Evolutionary conservation across 495 filamentous ascomycete genomes (phyloP), one percentile per base, ranked within the genome.

Genomic region (Trichocladium uniseriatum): DNA sequence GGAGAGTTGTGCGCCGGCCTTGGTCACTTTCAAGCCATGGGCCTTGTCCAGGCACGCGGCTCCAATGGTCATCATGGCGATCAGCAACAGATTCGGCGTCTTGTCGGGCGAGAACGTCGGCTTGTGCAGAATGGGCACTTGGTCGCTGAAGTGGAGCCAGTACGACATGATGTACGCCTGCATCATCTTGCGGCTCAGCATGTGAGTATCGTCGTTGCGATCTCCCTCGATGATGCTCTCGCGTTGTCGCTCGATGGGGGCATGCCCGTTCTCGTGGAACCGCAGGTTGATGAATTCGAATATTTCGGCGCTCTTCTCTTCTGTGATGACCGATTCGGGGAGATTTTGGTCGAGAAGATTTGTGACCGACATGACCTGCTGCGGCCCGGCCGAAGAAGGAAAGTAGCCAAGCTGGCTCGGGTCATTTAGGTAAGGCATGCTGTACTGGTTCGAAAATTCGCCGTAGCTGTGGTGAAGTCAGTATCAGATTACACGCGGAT

Each of bases 101-200:
- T 83, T 82, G 64, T 95, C 86, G 0, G 90, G 82, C 8, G 80
- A 83, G 68, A 97, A 98, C 0, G 91, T 97, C 20, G 92, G 89
- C 54, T 88, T 84, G 60, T 98, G 92, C 35, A 98, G 74, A 45
- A 98, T 94, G 5, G 92, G 92, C 51, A 98, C 74, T 60, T 98
- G 92, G 44, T 89, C 81, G 66, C 94, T 94, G 55, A 96, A 94
- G 62, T 96, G 87, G 43, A 82, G 74, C 92, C 92, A 98, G 64
- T 88, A 98, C 13, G 89, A 92, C 5, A 81, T 79, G 58, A 97
- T 89, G 62, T 96, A 98, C 8, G 81, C 80, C 68, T 95, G 87
- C 86, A 98, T 94, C 84, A 92, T 95, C 58, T 81, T 82, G 48
- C 89, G 69, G 57, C 91, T 94, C 49, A 96, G 68, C 58, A 94